Evolutionary conservation across 352 stramenopile species (phyloP), one percentile per base, ranked within the genome.

Genomic region (Globisporangium cystogenes): DNA sequence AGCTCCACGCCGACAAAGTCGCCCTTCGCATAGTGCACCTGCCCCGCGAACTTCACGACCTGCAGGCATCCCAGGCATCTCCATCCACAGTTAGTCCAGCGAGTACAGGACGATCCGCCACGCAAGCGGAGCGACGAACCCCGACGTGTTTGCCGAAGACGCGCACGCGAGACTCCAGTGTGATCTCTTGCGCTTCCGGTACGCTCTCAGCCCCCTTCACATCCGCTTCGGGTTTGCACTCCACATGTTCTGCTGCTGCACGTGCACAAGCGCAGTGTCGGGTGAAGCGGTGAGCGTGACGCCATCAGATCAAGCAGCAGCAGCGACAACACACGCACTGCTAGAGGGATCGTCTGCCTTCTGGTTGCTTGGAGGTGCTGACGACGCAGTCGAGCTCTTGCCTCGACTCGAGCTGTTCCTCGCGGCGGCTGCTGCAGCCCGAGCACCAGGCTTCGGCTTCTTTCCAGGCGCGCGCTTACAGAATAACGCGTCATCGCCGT

Each of bases 11-110:
- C 76, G 18, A 92, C 51, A 48, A 90, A 87, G 5, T 83, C 59
- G 14, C 79, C 82, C 47, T 87, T 90, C 11, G 71, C 64, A 57
- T 93, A 93, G 56, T 90, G 79, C 12, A 90, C 82, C 0, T 53
- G 46, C 0, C 82, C 82, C 1, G 74, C 48, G 53, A 89, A 92
- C 60, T 67, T 81, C 53, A 87, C 73, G 24, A 71, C 62, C 76
- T 85, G 10, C 18, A 12, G 10, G 4, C 40, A 44, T n/a, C 16
- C 18, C 14, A 45, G 40, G 2, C 18, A 23, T 26, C 39, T 21
- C 20, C n/a, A 24, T 1, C 39, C 7, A 44, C n/a, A n/a, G n/a
- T n/a, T n/a, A n/a, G n/a, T n/a, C n/a, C n/a, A n/a, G n/a, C n/a
- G n/a, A n/a, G n/a, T n/a, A n/a, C n/a, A n/a, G n/a, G n/a, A n/a